Evolutionary conservation across 2,329 filamentous ascomycete genomes (phyloP).

Genomic region (Rhinocladiella similis): DNA sequence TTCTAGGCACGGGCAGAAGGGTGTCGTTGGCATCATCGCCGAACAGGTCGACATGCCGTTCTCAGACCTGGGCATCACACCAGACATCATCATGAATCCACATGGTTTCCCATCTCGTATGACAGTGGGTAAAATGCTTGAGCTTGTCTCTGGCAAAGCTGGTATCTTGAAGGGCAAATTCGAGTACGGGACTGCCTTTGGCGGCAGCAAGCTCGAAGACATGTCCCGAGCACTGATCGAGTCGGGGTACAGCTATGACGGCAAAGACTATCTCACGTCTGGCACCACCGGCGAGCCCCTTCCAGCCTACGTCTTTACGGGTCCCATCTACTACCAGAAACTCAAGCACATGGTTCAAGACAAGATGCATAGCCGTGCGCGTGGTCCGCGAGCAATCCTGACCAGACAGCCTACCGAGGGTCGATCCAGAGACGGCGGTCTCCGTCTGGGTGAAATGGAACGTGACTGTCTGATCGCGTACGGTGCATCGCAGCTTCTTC

Average conservation of each 20-base stretch:
- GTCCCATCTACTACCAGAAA: constrained; percentile 98
- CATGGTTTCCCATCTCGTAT: constrained; percentile 99
- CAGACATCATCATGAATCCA: constrained; percentile 99
- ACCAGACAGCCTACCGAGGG: constrained; percentile 96
- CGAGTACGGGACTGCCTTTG: constrained; percentile 89
- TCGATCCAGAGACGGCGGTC: constrained; percentile 84
- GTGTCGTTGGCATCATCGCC: constrained; percentile 94
- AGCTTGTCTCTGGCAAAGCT: constrained; percentile 91
- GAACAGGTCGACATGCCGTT: constrained; percentile 98
- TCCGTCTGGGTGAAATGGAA: constrained; percentile 97
- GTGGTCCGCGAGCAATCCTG: constrained; percentile 85
- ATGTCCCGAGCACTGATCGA: constrained; percentile 84
- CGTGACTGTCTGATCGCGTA: constrained; percentile 97
- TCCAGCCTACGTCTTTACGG: constrained; percentile 96
- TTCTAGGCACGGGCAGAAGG: constrained; percentile 96
- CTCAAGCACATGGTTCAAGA: constrained; percentile 99
- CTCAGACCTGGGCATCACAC: constrained; percentile 83
- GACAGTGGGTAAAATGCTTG: constrained; percentile 97
- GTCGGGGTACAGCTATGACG: constrained; percentile 92
- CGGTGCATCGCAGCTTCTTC: constrained; percentile 84
- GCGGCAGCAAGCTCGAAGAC: constrained; percentile 78
- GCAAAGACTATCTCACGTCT: constrained; percentile 94
- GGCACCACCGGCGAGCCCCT: constrained; percentile 93
- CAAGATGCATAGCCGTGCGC: constrained; percentile 96
- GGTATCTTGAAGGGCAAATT: constrained; percentile 81